phyloP scores from a whole-genome alignment of 2,329 filamentous ascomycete species.

The Neofusicoccum laricinum region DNA sequence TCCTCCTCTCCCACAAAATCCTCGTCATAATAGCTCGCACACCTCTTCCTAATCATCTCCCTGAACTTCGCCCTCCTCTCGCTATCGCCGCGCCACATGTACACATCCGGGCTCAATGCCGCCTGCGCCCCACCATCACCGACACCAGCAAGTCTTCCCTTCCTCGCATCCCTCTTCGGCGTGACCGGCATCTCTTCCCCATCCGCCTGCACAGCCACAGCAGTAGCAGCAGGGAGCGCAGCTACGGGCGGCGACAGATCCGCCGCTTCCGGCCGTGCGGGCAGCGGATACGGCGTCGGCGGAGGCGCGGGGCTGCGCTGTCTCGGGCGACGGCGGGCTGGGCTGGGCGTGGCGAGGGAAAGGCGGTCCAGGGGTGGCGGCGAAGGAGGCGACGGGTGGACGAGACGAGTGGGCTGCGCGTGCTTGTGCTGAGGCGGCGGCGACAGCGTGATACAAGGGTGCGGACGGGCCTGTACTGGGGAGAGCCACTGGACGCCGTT shows the following conservation, averaged over 20 bases:
- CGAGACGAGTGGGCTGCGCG: conserved; percentile 36
- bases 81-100: conserved; percentile 2
- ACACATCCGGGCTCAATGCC: conserved; percentile 3
- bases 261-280: not conserved
- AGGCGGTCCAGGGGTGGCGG: not conserved
- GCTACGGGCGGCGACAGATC: too few species aligned
- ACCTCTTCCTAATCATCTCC: not conserved
- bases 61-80: not conserved
- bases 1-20: not conserved
- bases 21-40: not conserved
- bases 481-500: too few species aligned
- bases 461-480: not conserved
- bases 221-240: too few species aligned
- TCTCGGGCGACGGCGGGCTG: not conserved
- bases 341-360: not conserved
- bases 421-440: conserved; percentile 42
- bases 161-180: not conserved
- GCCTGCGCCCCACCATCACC: not conserved
- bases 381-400: conserved; percentile 54
- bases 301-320: not conserved
- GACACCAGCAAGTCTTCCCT: not conserved
- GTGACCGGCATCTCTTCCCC: not conserved
- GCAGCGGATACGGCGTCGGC: not conserved
- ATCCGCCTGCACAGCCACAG: too few species aligned
- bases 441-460: not conserved